Base-by-base conservation (phyloP, 257 asterid genomes). In the Solanum medicagineum region DNA sequence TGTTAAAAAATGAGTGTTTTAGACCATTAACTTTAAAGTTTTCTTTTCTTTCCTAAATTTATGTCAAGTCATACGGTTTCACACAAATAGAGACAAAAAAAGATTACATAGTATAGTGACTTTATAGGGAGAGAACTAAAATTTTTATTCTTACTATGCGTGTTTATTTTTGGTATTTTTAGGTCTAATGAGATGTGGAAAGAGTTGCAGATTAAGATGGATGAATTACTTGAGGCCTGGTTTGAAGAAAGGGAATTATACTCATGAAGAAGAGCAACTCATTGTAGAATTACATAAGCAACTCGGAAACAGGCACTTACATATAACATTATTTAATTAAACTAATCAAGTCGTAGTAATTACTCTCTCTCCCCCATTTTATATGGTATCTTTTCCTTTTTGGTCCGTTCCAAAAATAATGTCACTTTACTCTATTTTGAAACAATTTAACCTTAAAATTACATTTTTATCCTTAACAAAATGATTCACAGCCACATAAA, bases 121-220 rank as follows among this genome's bases (percentile, higher is more conserved):
- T 44, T 44, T 44, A 45, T 8, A 45, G 51, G 51, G 8, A 8
- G 26, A 57, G 63, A 19, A 19, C 4, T 57, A 20, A 57, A 57
- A 32, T 32, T 32, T 11, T 57, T 57, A 0, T 9, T 59, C 3
- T 59, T 59, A 59, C 66, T 59, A 20, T 45, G 51, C 2, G 51
- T 8, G 10, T 20, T 59, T 59, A 59, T 3, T 20, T 36, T 54
- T 0, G 40, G n/a, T 17, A 24, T 81, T 53, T 10, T 63, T 10
- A 63, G 71, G 77, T 36, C 53, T 69, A 62, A 79, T 89, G 32
- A 91, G 97, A 84, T 88, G 94, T 24, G 95, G 95, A 22, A 93
- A 93, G 88, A 92, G 93, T 81, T 92, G 95, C 83, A 89, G 97
- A 69, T 81, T 92, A 17, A 81, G 97, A 19, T 93, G 94, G 92